phyloP scores from a whole-genome alignment of 1,284 basidiomycete species.

The Leccinum huronense region DNA sequence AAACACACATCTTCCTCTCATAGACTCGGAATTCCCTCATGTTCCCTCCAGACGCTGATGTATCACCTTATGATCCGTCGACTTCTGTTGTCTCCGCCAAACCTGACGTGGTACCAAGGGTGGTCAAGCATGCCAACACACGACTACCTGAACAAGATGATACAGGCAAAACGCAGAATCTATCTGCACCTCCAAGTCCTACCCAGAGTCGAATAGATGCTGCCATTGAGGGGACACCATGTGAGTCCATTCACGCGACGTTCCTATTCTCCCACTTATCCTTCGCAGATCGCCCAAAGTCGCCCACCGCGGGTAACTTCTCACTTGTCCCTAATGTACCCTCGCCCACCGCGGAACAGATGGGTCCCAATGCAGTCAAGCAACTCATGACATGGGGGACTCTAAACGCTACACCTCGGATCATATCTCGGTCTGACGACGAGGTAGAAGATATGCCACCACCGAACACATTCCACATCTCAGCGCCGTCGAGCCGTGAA shows the following conservation, averaged over 20 bases:
- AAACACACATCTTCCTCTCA: constrained; percentile 5
- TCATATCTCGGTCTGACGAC: constrained; percentile 69
- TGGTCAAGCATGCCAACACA: constrained; percentile 78
- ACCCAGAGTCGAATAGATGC: constrained; percentile 85
- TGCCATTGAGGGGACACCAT: constrained; percentile 81
- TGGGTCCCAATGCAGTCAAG: constrained; percentile 73
- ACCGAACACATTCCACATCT: constrained; percentile 70
- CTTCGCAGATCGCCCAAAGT: constrained; percentile 54
- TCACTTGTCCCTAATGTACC: constrained; percentile 82
- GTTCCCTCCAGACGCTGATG: constrained; percentile 89
- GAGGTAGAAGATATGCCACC: constrained; percentile 44
- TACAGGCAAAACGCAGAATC: constrained; percentile 40
- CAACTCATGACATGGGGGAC: constrained; percentile 95
- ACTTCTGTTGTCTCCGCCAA: constrained; percentile 34
- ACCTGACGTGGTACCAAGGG: constrained; percentile 52
- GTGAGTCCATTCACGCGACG: constrained; percentile 40
- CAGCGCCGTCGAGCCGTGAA: constrained; percentile 71
- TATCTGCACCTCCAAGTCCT: constrained; percentile 76
- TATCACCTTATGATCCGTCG: constrained; percentile 69
- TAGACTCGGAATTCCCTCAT: constrained; percentile 89
- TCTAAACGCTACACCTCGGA: constrained; percentile 80
- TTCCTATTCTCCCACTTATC: constrained; percentile 5
- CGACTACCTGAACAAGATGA: constrained; percentile 69
- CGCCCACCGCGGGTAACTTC: constrained; percentile 57
- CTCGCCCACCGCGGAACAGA: constrained; percentile 77